phyloP scores from a whole-genome alignment of 1,139 yeast genomes.

The Magnusiomyces ingens region DNA sequence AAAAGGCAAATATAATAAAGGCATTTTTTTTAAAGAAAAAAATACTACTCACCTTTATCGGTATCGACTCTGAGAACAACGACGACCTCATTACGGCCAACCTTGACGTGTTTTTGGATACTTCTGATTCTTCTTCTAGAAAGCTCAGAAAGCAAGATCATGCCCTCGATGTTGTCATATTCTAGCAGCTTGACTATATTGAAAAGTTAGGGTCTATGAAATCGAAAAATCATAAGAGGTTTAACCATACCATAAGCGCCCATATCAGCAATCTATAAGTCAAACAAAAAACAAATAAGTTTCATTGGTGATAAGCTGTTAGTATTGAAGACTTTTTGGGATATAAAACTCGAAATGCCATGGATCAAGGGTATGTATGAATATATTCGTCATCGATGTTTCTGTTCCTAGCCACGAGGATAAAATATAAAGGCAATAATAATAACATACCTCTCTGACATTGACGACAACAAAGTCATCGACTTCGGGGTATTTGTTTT shows the following conservation, averaged over 20 bases:
- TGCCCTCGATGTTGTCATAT: slow-evolving; percentile 97
- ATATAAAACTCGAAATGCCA: no score
- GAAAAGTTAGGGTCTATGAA: no score
- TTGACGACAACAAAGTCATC: slow-evolving; percentile 98
- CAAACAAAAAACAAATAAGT: no score
- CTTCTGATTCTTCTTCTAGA: slow-evolving; percentile 99
- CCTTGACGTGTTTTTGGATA: slow-evolving; percentile 93
- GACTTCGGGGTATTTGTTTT: slow-evolving; percentile 97
- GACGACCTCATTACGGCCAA: slow-evolving; percentile 97
- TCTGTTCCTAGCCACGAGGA: no score
- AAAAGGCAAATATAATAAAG: not conserved
- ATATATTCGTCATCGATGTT: no score
- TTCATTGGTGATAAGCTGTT: no score
- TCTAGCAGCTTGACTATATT: slow-evolving; percentile 72
- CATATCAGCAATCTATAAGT: slow-evolving; percentile 29
- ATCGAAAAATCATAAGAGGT: no score
- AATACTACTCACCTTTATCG: slow-evolving; percentile 62
- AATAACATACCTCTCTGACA: slow-evolving; percentile 60
- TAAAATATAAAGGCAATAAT: slow-evolving; percentile 2
- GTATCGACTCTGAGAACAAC: slow-evolving; percentile 98
- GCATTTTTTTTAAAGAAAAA: not conserved
- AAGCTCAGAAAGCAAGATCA: slow-evolving; percentile 91
- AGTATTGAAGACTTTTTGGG: no score
- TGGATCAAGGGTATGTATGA: no score
- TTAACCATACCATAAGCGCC: slow-evolving; percentile 26